Base-by-base conservation (phyloP, 441 rosid species). In the Erodium texanum region DNA sequence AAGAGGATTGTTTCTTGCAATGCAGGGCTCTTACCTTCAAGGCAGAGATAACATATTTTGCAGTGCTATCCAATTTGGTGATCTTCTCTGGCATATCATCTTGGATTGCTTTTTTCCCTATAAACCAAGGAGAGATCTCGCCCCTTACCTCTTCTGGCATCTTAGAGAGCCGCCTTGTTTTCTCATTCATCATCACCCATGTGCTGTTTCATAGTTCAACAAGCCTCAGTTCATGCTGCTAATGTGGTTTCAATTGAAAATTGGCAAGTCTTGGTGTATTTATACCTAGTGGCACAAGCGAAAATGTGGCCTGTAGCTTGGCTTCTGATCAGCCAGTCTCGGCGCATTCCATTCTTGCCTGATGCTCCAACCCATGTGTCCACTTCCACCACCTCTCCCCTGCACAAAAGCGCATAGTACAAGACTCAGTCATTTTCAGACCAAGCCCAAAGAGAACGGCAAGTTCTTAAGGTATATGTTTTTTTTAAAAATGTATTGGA, bases 341-440 rank as follows among this genome's bases (percentile, higher is more conserved):
- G 70, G 15, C 87, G 66, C 92, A 86, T 89, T 68, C 90, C 92
- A 67, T 85, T 86, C 80, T 86, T 89, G 23, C 95, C 90, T 9
- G 90, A 84, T 54, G 91, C 84, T 71, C 84, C 91, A 22, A 88
- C 90, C 95, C 95, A 89, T 6, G 95, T 89, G 66, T 85, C 92
- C 5, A 89, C 79, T 68, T 89, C 95, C 61, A 86, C 67, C 1
- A 85, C 65, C 81, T 89, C 95, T 67, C 92, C 90, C 95, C 86
- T 89, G 81, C 66, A 75, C 38, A 18, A 32, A 24, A 2, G 12
- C 38, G 38, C 38, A 34, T 34, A 34, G 38, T 5, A 34, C 38
- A 34, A 34, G 8, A 10, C n/a, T n/a, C n/a, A n/a, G n/a, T n/a
- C n/a, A n/a, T n/a, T n/a, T 5, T 34, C 38, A 34, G 23, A 34